Percentiles rank a stretch among this genome's conserved stretches.
phyloP scores from a whole-genome alignment of 2,329 filamentous ascomycete species.

The Botrytis byssoidea region DNA sequence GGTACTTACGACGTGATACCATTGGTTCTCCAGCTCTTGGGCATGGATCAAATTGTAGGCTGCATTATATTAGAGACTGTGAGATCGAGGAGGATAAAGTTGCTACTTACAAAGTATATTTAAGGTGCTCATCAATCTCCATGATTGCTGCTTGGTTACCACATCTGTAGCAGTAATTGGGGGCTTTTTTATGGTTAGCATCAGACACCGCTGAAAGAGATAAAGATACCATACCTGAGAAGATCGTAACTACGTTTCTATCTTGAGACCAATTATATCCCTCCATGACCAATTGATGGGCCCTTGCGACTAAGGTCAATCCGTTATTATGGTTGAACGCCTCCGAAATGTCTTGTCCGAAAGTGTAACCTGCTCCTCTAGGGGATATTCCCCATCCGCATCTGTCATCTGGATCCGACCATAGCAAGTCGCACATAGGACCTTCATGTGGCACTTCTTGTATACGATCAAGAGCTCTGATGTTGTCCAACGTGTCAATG shows the following conservation, averaged over 20 bases:
- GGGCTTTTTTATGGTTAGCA: slow-evolving; percentile 52
- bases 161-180: slow-evolving; percentile 97
- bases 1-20: slow-evolving; percentile 80
- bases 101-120: slow-evolving; percentile 96
- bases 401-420: slow-evolving; percentile 96
- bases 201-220: neutral
- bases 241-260: slow-evolving; percentile 96
- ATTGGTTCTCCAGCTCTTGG: slow-evolving; percentile 96
- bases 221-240: slow-evolving; percentile 66
- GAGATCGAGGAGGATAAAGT: neutral
- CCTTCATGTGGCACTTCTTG: slow-evolving; percentile 98
- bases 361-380: slow-evolving; percentile 91
- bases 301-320: slow-evolving; percentile 89
- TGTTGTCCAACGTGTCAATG: slow-evolving; percentile 94
- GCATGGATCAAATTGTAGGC: slow-evolving; percentile 98
- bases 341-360: slow-evolving; percentile 95
- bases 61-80: slow-evolving; percentile 45
- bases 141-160: slow-evolving; percentile 99
- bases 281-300: slow-evolving; percentile 98
- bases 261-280: slow-evolving; percentile 99
- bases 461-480: slow-evolving; percentile 89
- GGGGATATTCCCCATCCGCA: slow-evolving; percentile 96
- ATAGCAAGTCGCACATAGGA: slow-evolving; percentile 95
- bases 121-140: slow-evolving; percentile 99
- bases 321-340: slow-evolving; percentile 99